phyloP scores from a whole-genome alignment of 2,329 filamentous ascomycete genomes.

The Elsinoe perseae region DNA sequence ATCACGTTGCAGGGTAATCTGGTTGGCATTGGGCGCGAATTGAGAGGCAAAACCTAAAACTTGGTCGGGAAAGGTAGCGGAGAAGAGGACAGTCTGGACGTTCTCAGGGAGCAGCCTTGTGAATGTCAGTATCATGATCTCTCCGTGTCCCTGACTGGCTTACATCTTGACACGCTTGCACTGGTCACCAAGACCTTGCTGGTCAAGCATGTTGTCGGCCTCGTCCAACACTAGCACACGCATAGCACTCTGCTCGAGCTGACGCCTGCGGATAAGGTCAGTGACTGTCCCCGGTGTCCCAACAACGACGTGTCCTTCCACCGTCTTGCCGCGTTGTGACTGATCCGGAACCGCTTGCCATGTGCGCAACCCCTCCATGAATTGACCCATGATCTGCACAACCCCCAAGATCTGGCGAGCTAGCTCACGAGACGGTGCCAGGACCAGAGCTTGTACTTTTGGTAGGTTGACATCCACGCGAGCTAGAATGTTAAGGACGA shows the following conservation, averaged over 20 bases:
- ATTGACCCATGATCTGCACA: constrained; percentile 73
- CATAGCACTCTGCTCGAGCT: constrained; percentile 64
- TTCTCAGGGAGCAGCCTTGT: constrained; percentile 61
- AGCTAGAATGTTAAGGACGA: constrained; percentile 83
- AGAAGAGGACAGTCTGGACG: constrained; percentile 90
- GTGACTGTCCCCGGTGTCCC: constrained; percentile 90
- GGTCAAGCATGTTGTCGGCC: constrained; percentile 97
- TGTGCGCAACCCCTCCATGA: constrained; percentile 65
- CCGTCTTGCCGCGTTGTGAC: constrained; percentile 57
- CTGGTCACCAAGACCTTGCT: constrained; percentile 90
- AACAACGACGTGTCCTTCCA: constrained; percentile 74
- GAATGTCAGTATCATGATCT: not conserved
- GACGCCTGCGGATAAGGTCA: constrained; percentile 71
- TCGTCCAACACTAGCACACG: constrained; percentile 88
- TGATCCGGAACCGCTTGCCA: constrained; percentile 76
- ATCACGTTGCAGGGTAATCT: constrained; percentile 76
- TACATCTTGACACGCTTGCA: constrained; percentile 83
- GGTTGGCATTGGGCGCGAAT: constrained; percentile 80
- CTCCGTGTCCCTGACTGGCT: constrained; percentile 28
- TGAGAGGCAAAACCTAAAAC: constrained; percentile 75
- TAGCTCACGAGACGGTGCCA: constrained; percentile 89
- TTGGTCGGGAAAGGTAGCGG: constrained; percentile 81
- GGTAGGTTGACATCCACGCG: constrained; percentile 68
- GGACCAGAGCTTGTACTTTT: constrained; percentile 74
- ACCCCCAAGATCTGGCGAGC: constrained; percentile 90